Percentiles rank a stretch among this genome's conserved stretches.
These are phyloP conservation scores for Saturnispora halmiae DNA, from an alignment of 805 yeast genomes.

Conservation along the genomic window DNA sequence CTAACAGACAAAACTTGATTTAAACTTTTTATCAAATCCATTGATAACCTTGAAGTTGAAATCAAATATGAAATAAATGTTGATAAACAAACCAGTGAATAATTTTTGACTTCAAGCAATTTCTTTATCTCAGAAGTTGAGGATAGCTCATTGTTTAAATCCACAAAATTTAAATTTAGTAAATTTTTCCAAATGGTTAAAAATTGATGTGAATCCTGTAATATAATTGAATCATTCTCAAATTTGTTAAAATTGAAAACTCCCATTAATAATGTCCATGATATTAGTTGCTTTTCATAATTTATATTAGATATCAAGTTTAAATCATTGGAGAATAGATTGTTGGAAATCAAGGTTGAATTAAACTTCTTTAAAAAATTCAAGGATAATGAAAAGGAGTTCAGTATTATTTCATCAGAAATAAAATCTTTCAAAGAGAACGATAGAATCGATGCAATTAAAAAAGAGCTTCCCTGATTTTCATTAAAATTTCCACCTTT, in stretches of 20 bases:
- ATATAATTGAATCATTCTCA: constrained; percentile 26
- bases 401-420: constrained; percentile 26
- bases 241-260: constrained; percentile 42
- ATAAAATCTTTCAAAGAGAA: constrained; percentile 25
- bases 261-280: constrained; percentile 62
- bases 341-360: constrained; percentile 28
- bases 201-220: constrained; percentile 49
- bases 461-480: constrained; percentile 26
- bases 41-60: constrained; percentile 36
- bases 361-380: constrained; percentile 28
- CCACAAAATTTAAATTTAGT: constrained; percentile 40
- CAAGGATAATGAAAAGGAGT: constrained; percentile 23
- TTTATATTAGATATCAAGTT: constrained; percentile 23
- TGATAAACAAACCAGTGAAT: constrained; percentile 48
- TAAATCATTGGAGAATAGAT: constrained; percentile 26
- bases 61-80: constrained; percentile 42
- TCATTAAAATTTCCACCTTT: constrained; percentile 21
- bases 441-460: constrained; percentile 27
- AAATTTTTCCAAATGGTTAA: constrained; percentile 56
- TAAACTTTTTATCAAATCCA: constrained; percentile 26
- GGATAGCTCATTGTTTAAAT: constrained; percentile 26
- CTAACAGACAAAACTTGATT: constrained; percentile 26
- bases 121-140: constrained; percentile 27
- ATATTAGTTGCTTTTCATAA: constrained; percentile 33
- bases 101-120: constrained; percentile 43